phyloP scores from a whole-genome alignment of 2,329 filamentous ascomycete species.

The Aspergillus sp. region DNA sequence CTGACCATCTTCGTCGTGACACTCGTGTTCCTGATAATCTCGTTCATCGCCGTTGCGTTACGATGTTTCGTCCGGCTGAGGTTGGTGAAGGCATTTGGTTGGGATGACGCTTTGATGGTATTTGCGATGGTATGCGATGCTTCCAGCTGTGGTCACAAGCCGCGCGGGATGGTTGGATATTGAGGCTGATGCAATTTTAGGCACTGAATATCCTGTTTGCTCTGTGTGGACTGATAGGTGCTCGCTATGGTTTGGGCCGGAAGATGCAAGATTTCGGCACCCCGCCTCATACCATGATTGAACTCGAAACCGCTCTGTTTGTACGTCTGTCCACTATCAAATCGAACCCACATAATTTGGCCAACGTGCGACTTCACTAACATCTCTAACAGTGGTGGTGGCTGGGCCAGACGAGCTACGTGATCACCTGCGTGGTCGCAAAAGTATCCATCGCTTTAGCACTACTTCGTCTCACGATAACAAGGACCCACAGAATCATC shows the following conservation, averaged over 20 bases:
- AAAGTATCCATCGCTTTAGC: conserved; percentile 57
- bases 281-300: conserved; percentile 1
- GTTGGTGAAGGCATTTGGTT: conserved; percentile 37
- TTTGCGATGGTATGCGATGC: conserved; percentile 32
- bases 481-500: conserved; percentile 45
- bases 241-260: conserved; percentile 34
- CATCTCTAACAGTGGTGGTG: conserved; percentile 47
- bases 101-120: conserved; percentile 40
- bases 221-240: conserved; percentile 34
- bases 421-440: conserved; percentile 47
- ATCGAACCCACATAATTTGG: neutral
- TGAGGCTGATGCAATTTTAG: conserved; percentile 16
- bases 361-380: neutral
- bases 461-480: conserved; percentile 52
- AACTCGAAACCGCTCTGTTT: conserved; percentile 34
- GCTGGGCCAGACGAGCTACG: conserved; percentile 58
- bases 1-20: conserved; percentile 34
- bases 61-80: conserved; percentile 38
- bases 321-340: conserved; percentile 21
- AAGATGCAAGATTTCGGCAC: conserved; percentile 16
- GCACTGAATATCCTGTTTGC: conserved; percentile 35
- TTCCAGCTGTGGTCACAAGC: neutral
- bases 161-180: neutral
- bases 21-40: conserved; percentile 31
- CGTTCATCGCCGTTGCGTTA: conserved; percentile 33